A percentile compares a stretch with the other conserved stretches of the same genome.
Conservation (phyloP, 2,329 filamentous ascomycete genomes). For the Arachnomyces sp. region DNA sequence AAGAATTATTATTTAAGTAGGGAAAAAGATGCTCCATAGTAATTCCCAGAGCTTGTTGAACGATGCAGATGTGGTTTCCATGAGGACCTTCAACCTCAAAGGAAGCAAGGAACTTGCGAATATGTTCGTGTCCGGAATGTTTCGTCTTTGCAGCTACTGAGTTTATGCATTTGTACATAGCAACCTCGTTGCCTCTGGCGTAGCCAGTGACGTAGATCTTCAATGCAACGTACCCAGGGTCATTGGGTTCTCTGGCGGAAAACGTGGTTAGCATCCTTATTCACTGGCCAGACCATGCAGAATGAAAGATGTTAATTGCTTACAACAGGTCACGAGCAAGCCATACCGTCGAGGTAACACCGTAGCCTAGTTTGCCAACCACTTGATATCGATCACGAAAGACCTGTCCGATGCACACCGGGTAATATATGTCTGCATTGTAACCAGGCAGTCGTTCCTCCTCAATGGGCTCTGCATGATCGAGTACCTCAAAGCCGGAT, state of each 20-base stretch:
- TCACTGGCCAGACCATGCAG: constrained; percentile 1
- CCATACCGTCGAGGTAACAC: constrained; percentile 5
- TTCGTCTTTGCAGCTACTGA: neutral
- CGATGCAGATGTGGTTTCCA: constrained; percentile 13
- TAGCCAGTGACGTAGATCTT: constrained; percentile 5
- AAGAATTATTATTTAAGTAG: neutral
- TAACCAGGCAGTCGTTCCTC: neutral
- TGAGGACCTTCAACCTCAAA: constrained; percentile 4
- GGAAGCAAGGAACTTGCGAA: constrained; percentile 4
- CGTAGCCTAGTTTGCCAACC: constrained; percentile 2
- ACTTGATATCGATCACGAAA: constrained; percentile 2
- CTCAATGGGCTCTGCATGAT: constrained; percentile 1
- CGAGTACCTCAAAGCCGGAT: constrained; percentile 3
- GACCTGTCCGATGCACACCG: constrained; percentile 2
- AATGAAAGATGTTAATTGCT: neutral
- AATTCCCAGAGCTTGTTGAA: constrained; percentile 16
- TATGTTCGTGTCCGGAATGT: constrained; percentile 1
- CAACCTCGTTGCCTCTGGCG: constrained; percentile 2
- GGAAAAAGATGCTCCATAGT: constrained; percentile 7
- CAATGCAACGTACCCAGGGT: constrained; percentile 3
- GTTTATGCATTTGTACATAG: constrained; percentile 5
- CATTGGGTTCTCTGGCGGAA: neutral
- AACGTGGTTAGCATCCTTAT: constrained; percentile 1
- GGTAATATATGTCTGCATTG: neutral
- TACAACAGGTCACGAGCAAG: constrained; percentile 2